A percentile compares a stretch with the other conserved stretches of the same genome.
Conservation (phyloP, 768 basidiomycete genomes). For the Russula abietina region DNA sequence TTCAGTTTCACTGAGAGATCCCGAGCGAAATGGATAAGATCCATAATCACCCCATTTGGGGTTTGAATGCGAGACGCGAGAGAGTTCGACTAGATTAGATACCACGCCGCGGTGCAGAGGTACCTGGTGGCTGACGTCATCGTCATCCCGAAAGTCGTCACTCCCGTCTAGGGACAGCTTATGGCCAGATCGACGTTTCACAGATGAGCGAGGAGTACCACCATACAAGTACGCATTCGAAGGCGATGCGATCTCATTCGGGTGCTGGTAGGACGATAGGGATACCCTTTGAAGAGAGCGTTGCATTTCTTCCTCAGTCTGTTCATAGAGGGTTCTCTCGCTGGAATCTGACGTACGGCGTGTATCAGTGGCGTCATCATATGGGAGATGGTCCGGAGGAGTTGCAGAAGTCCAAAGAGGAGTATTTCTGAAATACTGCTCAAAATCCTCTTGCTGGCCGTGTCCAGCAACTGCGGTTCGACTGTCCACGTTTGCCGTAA, state of each 20-base stretch:
- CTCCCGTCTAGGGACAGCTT: not conserved
- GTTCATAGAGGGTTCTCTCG: slow-evolving; percentile 14
- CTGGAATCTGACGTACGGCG: slow-evolving; percentile 17
- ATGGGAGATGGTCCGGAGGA: not conserved
- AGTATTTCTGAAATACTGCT: not conserved
- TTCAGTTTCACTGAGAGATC: slow-evolving; percentile 1
- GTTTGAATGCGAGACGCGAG: slow-evolving; percentile 3
- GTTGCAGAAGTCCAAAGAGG: not conserved
- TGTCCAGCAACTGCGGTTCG: not conserved
- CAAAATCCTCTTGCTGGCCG: not conserved
- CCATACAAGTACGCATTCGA: not conserved
- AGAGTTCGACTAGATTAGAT: slow-evolving; percentile 19
- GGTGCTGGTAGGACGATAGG: slow-evolving; percentile 18
- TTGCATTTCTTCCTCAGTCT: slow-evolving; percentile 13
- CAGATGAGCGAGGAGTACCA: not conserved
- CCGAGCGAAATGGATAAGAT: not conserved
- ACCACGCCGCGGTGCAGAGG: slow-evolving; percentile 10
- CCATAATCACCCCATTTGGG: not conserved
- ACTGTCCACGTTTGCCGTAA: not conserved
- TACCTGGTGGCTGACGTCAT: not conserved
- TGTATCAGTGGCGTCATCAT: not conserved
- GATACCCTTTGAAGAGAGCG: slow-evolving; percentile 12
- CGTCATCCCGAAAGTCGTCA: not conserved
- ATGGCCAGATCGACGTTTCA: slow-evolving; percentile 1
- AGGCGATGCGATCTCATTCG: slow-evolving; percentile 12